These are phyloP conservation scores for Calocera viscosa DNA, from an alignment of 768 basidiomycete species.

Conservation along the genomic window DNA sequence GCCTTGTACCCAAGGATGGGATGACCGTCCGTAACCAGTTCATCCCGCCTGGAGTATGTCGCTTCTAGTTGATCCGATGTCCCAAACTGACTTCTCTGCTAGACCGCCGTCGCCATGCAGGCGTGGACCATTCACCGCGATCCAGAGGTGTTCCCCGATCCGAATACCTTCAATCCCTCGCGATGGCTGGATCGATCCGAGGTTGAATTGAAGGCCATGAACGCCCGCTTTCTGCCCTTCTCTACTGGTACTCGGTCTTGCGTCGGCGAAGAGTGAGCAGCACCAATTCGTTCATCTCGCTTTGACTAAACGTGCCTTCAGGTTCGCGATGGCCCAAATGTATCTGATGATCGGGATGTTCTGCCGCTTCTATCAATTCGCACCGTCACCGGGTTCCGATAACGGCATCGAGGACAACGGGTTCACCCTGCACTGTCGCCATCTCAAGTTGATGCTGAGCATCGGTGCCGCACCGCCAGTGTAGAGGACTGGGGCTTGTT, in stretches of 20 bases:
- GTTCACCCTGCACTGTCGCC: background rate
- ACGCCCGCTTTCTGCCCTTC: background rate
- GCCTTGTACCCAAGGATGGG: background rate
- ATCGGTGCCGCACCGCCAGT: background rate
- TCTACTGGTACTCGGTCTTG: background rate
- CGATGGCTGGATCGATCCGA: constrained; percentile 45
- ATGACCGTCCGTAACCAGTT: constrained; percentile 2
- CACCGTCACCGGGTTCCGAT: background rate
- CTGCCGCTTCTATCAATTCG: constrained; percentile 3
- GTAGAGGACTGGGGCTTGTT: background rate
- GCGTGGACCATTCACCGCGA: constrained; percentile 80
- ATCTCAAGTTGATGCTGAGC: constrained; percentile 5
- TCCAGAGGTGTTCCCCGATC: constrained; percentile 54
- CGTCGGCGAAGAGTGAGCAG: background rate
- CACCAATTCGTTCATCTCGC: background rate
- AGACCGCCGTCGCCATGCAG: constrained; percentile 60
- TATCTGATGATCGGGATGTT: background rate
- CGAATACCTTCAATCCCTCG: constrained; percentile 65
- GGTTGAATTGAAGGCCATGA: background rate
- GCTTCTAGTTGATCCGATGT: background rate
- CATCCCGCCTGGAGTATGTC: constrained; percentile 44
- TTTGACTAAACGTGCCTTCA: background rate
- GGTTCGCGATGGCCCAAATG: constrained; percentile 7
- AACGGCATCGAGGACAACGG: constrained; percentile 3
- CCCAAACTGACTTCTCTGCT: background rate